Base-by-base conservation (phyloP, 1,139 yeast genomes). In the Blastobotrys aristatus region DNA sequence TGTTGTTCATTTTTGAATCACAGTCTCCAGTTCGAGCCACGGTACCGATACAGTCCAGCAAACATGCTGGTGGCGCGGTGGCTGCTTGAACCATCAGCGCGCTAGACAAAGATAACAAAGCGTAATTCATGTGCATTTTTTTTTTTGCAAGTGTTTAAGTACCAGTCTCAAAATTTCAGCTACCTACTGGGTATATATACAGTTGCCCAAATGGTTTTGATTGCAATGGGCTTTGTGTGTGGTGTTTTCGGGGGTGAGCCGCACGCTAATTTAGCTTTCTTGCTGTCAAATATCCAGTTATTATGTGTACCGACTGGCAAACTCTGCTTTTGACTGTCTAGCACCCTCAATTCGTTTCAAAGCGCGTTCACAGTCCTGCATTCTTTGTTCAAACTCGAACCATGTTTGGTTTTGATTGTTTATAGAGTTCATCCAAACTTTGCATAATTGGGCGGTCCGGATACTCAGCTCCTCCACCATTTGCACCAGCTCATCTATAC, bases 21-120 rank as follows among this genome's bases (percentile, higher is more conserved):
- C 44, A 41, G 10, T 31, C 35, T 4, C 38, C 44, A 13, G 29
- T 13, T 20, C 4, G 6, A 6, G 32, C 21, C 3, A 35, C 89
- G 61, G 79, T 75, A 48, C 85, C 75, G 51, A 85, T 92, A 77
- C 96, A 88, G 42, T 95, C 95, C 65, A 88, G 74, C 57, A 88
- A 72, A 73, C 96, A 88, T 37, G 96, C 95, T 22, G 68, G 68
- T 17, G 96, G 92, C 50, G 92, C 73, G 50, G 94, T 94, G 44
- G 76, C 67, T 38, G 73, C 78, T 17, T 34, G 20, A 3, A 16
- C 32, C 8, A 22, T n/a, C n/a, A n/a, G n/a, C n/a, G n/a, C n/a
- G n/a, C n/a, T n/a, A n/a, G n/a, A n/a, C n/a, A n/a, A n/a, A n/a
- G n/a, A n/a, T n/a, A n/a, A n/a, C n/a, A n/a, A n/a, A n/a, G n/a